phyloP scores from a whole-genome alignment of 202 grass and related monocot genomes.

The Musa balbisiana region DNA sequence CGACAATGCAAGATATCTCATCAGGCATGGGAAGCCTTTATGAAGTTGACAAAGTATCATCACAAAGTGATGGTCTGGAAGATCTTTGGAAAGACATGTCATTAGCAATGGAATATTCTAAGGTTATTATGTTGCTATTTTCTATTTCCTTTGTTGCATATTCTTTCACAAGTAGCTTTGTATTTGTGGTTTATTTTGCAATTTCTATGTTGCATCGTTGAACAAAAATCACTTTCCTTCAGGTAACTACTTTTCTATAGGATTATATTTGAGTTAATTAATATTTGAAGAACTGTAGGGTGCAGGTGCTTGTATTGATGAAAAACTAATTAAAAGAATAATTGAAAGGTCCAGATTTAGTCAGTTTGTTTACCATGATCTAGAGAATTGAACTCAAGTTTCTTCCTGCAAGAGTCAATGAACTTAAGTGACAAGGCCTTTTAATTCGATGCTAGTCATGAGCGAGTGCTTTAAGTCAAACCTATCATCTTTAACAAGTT shows the following conservation, averaged over 20 bases:
- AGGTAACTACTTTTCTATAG: background rate
- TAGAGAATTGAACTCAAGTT: background rate
- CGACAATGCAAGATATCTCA: constrained; percentile 9
- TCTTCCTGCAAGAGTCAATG: background rate
- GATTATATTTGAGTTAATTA: background rate
- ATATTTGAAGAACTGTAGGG: background rate
- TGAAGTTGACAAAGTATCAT: constrained; percentile 42
- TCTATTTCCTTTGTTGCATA: background rate
- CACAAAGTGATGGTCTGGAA: constrained; percentile 61
- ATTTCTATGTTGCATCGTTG: background rate
- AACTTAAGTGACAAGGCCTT: too few species aligned
- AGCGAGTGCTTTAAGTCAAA: too few species aligned
- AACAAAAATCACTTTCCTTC: background rate
- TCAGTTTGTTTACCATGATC: background rate
- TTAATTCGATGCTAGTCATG: too few species aligned
- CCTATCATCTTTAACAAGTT: background rate
- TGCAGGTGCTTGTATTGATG: background rate
- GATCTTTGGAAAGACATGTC: constrained; percentile 93
- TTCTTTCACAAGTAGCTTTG: background rate
- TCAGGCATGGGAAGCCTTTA: constrained; percentile 25
- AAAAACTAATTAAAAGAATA: background rate
- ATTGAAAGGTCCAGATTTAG: background rate
- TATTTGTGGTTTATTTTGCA: background rate
- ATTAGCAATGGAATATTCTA: constrained; percentile 75
- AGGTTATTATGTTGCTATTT: constrained; percentile 35